Conservation (phyloP, 306 rosid genomes). For the Vicia villosa region DNA sequence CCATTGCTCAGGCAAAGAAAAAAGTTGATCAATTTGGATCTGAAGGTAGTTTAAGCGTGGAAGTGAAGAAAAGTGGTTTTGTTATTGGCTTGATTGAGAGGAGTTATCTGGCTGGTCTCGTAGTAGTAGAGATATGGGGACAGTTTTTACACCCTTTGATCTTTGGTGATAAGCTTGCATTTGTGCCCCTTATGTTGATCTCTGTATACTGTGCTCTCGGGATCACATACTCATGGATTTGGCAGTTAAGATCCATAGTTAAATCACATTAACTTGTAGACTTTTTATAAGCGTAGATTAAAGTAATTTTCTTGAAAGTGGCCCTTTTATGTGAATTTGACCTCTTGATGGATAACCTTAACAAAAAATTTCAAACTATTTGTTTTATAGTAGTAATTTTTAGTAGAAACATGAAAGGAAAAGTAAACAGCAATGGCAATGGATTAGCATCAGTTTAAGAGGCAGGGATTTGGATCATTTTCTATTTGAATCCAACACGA, state of each 20-base stretch:
- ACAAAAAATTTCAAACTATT: too few species aligned
- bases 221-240: conserved; percentile 79
- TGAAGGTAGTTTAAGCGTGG: conserved; percentile 20
- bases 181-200: conserved; percentile 75
- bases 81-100: conserved; percentile 53
- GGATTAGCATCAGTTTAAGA: too few species aligned
- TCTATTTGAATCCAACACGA: too few species aligned
- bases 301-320: too few species aligned
- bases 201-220: conserved; percentile 77
- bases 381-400: too few species aligned
- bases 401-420: too few species aligned
- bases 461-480: too few species aligned
- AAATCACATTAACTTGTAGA: conserved; percentile 34
- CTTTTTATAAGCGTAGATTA: too few species aligned
- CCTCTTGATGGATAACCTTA: too few species aligned
- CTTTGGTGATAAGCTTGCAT: conserved; percentile 71
- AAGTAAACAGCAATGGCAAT: too few species aligned
- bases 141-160: conserved; percentile 77
- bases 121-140: conserved; percentile 75
- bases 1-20: conserved; percentile 29
- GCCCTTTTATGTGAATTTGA: too few species aligned
- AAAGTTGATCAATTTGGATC: conserved; percentile 29
- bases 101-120: conserved; percentile 65
- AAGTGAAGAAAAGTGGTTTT: conserved; percentile 41
- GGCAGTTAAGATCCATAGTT: conserved; percentile 71